Evolutionary conservation across 495 filamentous ascomycete species (phyloP), one percentile per base, ranked within the genome.

Genomic region (Haplographium delicatum): DNA sequence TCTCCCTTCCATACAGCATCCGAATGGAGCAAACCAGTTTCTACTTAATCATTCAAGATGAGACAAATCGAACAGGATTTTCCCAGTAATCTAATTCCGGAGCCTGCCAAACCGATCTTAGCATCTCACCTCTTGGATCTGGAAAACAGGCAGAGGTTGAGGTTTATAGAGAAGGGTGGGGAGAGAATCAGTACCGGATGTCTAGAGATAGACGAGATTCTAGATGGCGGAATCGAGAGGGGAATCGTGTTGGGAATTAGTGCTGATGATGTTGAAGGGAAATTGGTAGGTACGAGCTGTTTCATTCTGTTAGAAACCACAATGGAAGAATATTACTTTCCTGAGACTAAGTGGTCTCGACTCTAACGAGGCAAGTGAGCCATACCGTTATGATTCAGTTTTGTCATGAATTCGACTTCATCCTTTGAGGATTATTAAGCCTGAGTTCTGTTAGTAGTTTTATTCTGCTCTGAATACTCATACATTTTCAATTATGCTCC

Each of bases 201-300:
- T 44, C 24, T 10, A 9, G 72, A 69, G 35, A 56, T 80, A 23
- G 75, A 80, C 58, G 61, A 70, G 3, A 30, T 65, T 16, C 58
- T 75, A 9, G 56, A 40, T 6, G 51, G 44, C 2, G 73, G 75
- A 10, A 59, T 75, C 3, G 66, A 73, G 56, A 54, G 68, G 10
- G 76, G 75, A 1, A 51, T 58, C n/a, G 69, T 80, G 0, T 67
- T 75, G 0, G 76, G 75, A 0, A 46, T 79, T 28, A 80, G 60
- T 50, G 74, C 64, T 0, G 72, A 77, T 57, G 66, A 65, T 9
- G 67, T 68, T 10, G 69, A 65, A 3, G 34, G 71, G 11, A 35
- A 66, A 59, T 70, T 73, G 46, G 58, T 70, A 64, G 19, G 41
- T 57, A 13, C 18, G n/a, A n/a, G n/a, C n/a, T n/a, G n/a, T n/a